A percentile compares a stretch with the other conserved stretches of the same genome.
These are phyloP conservation scores for Secale cereale DNA, from an alignment of 176 grass and related monocot species.

Conservation along the genomic window DNA sequence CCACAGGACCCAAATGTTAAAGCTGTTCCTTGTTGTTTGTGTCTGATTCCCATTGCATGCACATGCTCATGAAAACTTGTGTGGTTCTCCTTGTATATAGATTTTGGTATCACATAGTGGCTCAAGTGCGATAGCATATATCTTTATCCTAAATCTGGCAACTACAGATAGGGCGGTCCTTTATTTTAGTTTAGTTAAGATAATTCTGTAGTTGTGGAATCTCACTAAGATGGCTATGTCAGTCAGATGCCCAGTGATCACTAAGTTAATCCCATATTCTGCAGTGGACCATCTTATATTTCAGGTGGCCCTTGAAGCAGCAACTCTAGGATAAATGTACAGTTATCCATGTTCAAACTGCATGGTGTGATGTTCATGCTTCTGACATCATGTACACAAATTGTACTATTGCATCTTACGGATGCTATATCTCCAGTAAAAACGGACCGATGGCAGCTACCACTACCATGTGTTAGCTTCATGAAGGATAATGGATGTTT, in stretches of 20 bases:
- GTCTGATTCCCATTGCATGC: background rate
- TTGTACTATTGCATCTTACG: background rate
- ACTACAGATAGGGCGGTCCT: background rate
- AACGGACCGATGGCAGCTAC: background rate
- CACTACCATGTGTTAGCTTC: background rate
- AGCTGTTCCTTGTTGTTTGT: background rate
- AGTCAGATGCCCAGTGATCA: background rate
- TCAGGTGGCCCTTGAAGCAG: background rate
- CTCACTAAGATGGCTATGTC: background rate
- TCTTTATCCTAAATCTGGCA: conserved; percentile 12
- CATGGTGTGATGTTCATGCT: background rate
- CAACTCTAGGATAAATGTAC: background rate
- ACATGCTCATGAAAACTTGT: background rate
- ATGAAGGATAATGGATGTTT: background rate
- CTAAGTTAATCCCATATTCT: background rate
- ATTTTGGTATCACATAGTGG: background rate
- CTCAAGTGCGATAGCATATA: background rate
- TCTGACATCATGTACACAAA: conserved; percentile 10
- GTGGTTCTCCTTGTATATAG: background rate
- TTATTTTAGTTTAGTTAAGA: background rate
- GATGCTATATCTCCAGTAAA: background rate
- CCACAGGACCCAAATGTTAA: background rate
- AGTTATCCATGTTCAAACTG: background rate
- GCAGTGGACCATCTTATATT: background rate
- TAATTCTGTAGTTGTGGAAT: background rate